phyloP scores from a whole-genome alignment of 345 rosid genomes.

The Pelargonium nanum region DNA sequence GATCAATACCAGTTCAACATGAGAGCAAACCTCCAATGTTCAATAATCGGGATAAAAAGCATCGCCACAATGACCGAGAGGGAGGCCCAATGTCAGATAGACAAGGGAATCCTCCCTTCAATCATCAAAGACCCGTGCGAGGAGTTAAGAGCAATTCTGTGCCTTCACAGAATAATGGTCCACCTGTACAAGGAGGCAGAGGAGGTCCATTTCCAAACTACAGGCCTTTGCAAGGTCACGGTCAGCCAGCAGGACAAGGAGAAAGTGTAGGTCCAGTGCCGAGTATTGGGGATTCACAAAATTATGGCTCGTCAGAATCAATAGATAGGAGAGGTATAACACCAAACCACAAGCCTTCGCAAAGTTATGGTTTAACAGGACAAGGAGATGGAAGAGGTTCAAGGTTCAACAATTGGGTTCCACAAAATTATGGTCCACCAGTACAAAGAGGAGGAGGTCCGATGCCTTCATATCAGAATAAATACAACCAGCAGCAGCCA shows the following conservation, averaged over 20 bases:
- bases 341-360: slow-evolving; percentile 4
- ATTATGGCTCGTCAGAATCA: slow-evolving; percentile 25
- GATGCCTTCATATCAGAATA: too few relatives aligned
- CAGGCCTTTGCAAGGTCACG: slow-evolving; percentile 9
- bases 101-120: slow-evolving; percentile 30
- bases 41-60: slow-evolving; percentile 30
- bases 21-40: slow-evolving; percentile 26
- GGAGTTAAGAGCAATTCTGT: slow-evolving; percentile 28
- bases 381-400: slow-evolving; percentile 19
- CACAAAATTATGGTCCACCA: background rate
- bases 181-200: background rate
- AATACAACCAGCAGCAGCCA: too few relatives aligned
- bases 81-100: slow-evolving; percentile 28
- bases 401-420: background rate
- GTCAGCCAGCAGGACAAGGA: too few relatives aligned
- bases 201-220: slow-evolving; percentile 4
- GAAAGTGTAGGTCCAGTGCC: slow-evolving; percentile 21
- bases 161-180: slow-evolving; percentile 17
- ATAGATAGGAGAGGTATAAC: background rate
- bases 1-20: slow-evolving; percentile 67
- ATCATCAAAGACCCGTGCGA: slow-evolving; percentile 31
- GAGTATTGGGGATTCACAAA: slow-evolving; percentile 34
- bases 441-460: background rate
- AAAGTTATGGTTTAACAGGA: slow-evolving; percentile 19
- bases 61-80: slow-evolving; percentile 25